Percentiles rank a stretch among this genome's conserved stretches.
phyloP scores from a whole-genome alignment of 169 alveolate species.

The Cryptosporidium bovis region DNA sequence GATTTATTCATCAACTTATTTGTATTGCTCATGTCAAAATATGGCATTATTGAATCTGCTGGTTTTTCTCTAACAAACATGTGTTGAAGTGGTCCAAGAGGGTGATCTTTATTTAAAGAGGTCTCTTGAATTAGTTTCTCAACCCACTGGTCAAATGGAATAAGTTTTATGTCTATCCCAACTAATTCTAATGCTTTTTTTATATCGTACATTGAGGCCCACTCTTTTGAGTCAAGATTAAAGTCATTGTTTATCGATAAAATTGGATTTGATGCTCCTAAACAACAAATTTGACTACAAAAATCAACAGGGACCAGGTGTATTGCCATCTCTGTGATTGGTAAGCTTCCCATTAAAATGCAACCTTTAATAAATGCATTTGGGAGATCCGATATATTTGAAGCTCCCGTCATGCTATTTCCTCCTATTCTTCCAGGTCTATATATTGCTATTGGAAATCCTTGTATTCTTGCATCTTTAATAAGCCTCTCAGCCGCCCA shows the following conservation, averaged over 20 bases:
- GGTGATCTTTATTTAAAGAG: conserved; percentile 37
- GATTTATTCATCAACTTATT: conserved; percentile 10
- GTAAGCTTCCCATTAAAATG: conserved; percentile 53
- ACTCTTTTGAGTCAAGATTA: conserved; percentile 49
- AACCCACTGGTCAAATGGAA: conserved; percentile 56
- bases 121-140: conserved; percentile 11
- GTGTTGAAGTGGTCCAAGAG: conserved; percentile 62
- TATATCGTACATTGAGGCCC: conserved; percentile 46
- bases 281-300: conserved; percentile 52
- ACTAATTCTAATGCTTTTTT: conserved; percentile 20
- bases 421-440: conserved; percentile 74
- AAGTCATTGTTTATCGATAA: conserved; percentile 23
- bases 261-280: conserved; percentile 20
- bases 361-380: conserved; percentile 73
- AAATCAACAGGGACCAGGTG: conserved; percentile 70
- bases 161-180: conserved; percentile 17
- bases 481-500: conserved; percentile 73
- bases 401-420: conserved; percentile 60
- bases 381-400: conserved; percentile 64
- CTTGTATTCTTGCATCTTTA: conserved; percentile 43
- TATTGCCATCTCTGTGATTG: conserved; percentile 58
- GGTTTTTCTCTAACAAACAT: conserved; percentile 67
- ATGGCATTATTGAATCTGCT: conserved; percentile 68
- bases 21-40: conserved; percentile 62
- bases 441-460: conserved; percentile 49